phyloP scores from a whole-genome alignment of 495 filamentous ascomycete species.

The Penicillium waksmanii region DNA sequence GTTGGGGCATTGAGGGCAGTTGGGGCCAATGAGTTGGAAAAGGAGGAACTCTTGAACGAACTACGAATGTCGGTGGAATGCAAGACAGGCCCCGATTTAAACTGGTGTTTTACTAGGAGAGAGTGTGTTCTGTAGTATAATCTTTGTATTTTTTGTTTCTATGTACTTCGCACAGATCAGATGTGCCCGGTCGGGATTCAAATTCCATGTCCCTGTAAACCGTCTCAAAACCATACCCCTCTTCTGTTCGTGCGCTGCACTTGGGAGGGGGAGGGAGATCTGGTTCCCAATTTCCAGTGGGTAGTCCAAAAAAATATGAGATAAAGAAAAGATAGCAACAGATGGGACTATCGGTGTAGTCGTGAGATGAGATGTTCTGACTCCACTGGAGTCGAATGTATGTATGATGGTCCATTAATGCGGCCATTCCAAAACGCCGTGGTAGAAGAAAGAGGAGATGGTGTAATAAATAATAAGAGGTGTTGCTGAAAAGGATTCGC shows the following conservation, averaged over 20 bases:
- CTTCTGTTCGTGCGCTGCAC: neutral
- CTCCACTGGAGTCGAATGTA: slow-evolving; percentile 9
- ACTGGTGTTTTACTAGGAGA: neutral
- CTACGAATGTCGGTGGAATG: neutral
- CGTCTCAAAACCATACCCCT: neutral
- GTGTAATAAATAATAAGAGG: slow-evolving; percentile 8
- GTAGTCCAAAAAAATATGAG: neutral
- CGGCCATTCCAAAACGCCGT: slow-evolving; percentile 13
- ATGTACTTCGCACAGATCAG: slow-evolving; percentile 5
- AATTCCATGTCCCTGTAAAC: neutral
- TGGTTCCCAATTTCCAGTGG: neutral
- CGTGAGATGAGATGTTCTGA: slow-evolving; percentile 22
- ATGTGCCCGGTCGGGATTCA: slow-evolving; percentile 3
- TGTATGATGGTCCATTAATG: slow-evolving; percentile 5
- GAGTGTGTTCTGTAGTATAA: neutral
- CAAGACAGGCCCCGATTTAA: slow-evolving; percentile 1
- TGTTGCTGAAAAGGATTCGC: slow-evolving; percentile 9
- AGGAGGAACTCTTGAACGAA: neutral
- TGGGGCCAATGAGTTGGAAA: neutral
- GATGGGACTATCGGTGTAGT: neutral
- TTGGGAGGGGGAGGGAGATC: neutral
- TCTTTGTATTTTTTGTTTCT: neutral
- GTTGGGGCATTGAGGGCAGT: slow-evolving; percentile 1
- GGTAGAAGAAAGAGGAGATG: slow-evolving; percentile 1
- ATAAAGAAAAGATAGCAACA: neutral